Percentiles rank a stretch among this genome's conserved stretches.
Evolutionary conservation across 2,329 filamentous ascomycete species (phyloP).

Genomic region (Exutisphaerella laricina): DNA sequence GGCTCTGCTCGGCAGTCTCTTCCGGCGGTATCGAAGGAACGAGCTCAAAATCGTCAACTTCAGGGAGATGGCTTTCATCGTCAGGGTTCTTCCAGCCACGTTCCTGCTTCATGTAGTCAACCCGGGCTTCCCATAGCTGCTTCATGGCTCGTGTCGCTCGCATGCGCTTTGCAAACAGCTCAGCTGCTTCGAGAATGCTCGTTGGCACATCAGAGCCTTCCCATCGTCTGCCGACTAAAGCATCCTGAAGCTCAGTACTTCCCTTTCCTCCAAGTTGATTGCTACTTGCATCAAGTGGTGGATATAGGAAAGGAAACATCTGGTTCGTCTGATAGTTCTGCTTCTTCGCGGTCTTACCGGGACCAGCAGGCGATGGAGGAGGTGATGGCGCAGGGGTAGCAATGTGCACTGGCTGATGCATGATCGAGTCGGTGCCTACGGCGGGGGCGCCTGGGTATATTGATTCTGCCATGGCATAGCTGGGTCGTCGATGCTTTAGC

Average conservation of each 20-base stretch:
- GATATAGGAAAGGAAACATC: constrained; percentile 96
- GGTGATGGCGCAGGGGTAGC: constrained; percentile 96
- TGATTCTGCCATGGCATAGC: constrained; percentile 30
- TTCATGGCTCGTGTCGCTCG: constrained; percentile 86
- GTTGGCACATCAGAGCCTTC: constrained; percentile 90
- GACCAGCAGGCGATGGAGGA: constrained; percentile 79
- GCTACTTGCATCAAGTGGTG: constrained; percentile 80
- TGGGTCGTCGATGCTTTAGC: constrained; percentile 64
- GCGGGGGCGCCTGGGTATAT: constrained; percentile 44
- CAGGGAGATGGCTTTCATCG: constrained; percentile 24
- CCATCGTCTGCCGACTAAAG: constrained; percentile 78
- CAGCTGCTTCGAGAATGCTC: constrained; percentile 90
- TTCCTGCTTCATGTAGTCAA: constrained; percentile 86
- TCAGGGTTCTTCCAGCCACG: constrained; percentile 70
- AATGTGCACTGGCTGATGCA: constrained; percentile 95
- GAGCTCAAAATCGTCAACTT: constrained; percentile 34
- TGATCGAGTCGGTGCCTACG: constrained; percentile 61
- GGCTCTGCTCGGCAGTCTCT: constrained; percentile 31
- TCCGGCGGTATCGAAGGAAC: constrained; percentile 25
- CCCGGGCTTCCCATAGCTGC: constrained; percentile 91
- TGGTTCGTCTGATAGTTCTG: constrained; percentile 99
- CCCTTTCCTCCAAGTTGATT: constrained; percentile 90
- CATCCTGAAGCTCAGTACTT: constrained; percentile 69
- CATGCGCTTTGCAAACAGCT: constrained; percentile 83
- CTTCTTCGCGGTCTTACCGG: constrained; percentile 89